phyloP scores from a whole-genome alignment of 164 flowering plant species.

The Sextonia rubra region DNA sequence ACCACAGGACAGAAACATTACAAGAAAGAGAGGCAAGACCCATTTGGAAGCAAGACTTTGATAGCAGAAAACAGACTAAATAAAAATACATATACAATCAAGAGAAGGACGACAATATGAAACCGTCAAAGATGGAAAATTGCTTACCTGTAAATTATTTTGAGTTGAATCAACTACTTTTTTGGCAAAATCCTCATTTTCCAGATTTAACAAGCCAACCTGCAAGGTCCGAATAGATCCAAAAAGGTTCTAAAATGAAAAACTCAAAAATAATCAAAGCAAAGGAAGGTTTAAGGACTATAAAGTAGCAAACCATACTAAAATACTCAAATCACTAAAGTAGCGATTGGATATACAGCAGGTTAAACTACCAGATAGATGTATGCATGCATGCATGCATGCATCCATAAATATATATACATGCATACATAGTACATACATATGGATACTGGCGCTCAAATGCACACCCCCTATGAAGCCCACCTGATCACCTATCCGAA shows the following conservation, averaged over 20 bases:
- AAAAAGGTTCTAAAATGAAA: neutral
- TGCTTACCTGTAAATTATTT: constrained; percentile 65
- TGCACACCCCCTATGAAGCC: too few relatives aligned
- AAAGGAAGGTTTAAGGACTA: neutral
- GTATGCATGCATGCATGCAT: too few relatives aligned
- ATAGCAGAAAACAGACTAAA: neutral
- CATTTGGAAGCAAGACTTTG: neutral
- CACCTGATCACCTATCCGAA: too few relatives aligned
- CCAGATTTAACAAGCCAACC: constrained; percentile 91
- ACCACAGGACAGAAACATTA: too few relatives aligned
- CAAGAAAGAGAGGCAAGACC: neutral
- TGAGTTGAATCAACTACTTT: constrained; percentile 63
- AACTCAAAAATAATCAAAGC: neutral
- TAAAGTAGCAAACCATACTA: neutral
- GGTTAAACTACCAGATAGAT: too few relatives aligned
- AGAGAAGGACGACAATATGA: neutral
- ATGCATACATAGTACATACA: too few relatives aligned
- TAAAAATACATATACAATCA: neutral
- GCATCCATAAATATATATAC: too few relatives aligned
- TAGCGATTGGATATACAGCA: too few relatives aligned
- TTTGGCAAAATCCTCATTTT: constrained; percentile 65
- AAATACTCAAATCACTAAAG: neutral
- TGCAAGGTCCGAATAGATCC: constrained; percentile 14
- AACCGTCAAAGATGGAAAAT: neutral
- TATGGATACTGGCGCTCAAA: too few relatives aligned